Evolutionary conservation across 2,329 filamentous ascomycete genomes (phyloP).

Genomic region (Cordyceps javanica): DNA sequence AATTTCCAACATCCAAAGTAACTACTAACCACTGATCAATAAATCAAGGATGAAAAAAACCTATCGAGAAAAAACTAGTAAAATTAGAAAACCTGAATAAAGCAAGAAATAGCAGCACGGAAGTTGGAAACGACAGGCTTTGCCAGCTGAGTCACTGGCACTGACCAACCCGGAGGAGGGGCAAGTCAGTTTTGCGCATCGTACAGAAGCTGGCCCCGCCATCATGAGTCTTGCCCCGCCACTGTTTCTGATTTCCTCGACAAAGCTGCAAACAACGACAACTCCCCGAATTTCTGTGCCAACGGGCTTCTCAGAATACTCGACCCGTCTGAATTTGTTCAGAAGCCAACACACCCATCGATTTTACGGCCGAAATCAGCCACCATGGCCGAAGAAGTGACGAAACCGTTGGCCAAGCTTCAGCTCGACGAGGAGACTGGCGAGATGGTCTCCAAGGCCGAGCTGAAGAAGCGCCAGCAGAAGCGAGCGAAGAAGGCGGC

Average conservation of each 20-base stretch:
- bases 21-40: too few relatives aligned
- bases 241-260: neutral
- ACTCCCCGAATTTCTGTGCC: neutral
- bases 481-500: constrained; percentile 52
- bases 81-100: too few relatives aligned
- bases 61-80: too few relatives aligned
- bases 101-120: too few relatives aligned
- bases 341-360: neutral
- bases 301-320: neutral
- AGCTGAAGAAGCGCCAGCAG: constrained; percentile 53
- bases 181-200: neutral
- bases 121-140: neutral
- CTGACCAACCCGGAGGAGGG: neutral
- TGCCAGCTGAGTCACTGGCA: neutral
- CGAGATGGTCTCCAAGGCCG: constrained; percentile 58
- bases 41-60: too few relatives aligned
- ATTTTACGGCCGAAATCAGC: neutral
- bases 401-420: constrained; percentile 48
- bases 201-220: constrained; percentile 1
- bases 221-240: constrained; percentile 5
- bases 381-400: constrained; percentile 42
- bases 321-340: neutral
- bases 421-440: constrained; percentile 56
- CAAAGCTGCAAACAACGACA: neutral
- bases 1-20: too few relatives aligned